phyloP scores from a whole-genome alignment of 129 eudicot genomes.

The Oenanthe sinensis region DNA sequence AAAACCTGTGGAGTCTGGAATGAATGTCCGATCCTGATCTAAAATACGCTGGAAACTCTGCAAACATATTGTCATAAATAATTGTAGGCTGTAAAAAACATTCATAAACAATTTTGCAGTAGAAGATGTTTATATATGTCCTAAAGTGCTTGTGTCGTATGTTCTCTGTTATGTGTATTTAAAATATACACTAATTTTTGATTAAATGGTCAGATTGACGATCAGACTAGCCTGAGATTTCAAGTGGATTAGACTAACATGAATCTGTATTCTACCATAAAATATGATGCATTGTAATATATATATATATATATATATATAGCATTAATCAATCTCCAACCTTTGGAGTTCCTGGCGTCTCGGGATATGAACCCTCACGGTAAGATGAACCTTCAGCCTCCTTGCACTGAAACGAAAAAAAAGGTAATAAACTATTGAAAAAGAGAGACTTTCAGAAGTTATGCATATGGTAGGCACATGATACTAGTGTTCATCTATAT shows the following conservation, averaged over 20 bases:
- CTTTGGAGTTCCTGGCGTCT: constrained; percentile 87
- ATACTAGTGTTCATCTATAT: neutral
- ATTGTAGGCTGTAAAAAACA: neutral
- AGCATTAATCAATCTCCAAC: constrained; percentile 21
- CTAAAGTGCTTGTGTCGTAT: neutral
- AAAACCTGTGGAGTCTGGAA: constrained; percentile 62
- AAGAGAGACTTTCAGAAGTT: neutral
- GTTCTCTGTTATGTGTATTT: neutral
- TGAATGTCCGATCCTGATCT: constrained; percentile 75
- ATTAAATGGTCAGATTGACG: neutral
- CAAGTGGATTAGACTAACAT: neutral
- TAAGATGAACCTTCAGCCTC: constrained; percentile 82
- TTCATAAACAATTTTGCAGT: neutral
- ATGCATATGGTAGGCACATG: neutral
- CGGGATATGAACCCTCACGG: constrained; percentile 79
- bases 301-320: neutral
- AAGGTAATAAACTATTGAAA: neutral
- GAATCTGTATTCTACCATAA: neutral
- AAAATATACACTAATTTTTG: neutral
- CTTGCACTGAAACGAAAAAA: constrained; percentile 64
- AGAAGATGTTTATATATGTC: neutral
- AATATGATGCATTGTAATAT: neutral
- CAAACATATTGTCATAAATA: constrained; percentile 15
- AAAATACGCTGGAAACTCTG: constrained; percentile 46
- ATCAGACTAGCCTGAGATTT: neutral